These are phyloP conservation scores for Tolypocladium paradoxum DNA, from an alignment of 2,329 filamentous ascomycete species.

Conservation along the genomic window DNA sequence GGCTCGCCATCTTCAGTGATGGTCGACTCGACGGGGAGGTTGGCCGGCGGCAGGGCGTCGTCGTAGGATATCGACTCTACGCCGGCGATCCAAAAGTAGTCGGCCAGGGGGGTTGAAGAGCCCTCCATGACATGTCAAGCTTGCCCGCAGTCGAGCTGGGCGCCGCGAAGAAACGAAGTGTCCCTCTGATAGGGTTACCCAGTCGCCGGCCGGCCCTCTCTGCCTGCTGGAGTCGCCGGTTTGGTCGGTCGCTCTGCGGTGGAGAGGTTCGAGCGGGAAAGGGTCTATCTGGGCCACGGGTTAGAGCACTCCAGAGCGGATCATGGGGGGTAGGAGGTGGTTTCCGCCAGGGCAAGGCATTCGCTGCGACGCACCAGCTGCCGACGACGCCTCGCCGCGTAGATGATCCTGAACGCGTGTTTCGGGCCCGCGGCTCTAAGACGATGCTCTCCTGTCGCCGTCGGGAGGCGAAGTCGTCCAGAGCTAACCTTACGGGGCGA, in stretches of 20 bases:
- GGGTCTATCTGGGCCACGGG: neutral
- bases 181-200: neutral
- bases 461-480: neutral
- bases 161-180: neutral
- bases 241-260: neutral
- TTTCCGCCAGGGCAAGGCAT: neutral
- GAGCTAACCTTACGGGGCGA: neutral
- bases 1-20: slow-evolving; percentile 54
- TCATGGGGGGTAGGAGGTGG: neutral
- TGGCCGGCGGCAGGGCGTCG: slow-evolving; percentile 30
- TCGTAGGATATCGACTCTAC: slow-evolving; percentile 58
- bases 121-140: slow-evolving; percentile 44
- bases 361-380: slow-evolving; percentile 1
- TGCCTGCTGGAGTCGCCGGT: neutral
- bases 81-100: slow-evolving; percentile 69
- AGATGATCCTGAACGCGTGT: neutral
- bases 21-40: slow-evolving; percentile 38
- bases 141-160: slow-evolving; percentile 12
- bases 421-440: neutral
- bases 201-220: neutral
- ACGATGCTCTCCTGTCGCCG: neutral
- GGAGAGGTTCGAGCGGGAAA: neutral
- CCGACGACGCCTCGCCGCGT: neutral
- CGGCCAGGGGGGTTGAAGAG: slow-evolving; percentile 55
- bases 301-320: neutral